Evolutionary conservation across 2,329 filamentous ascomycete species (phyloP).

Genomic region (Colletotrichum karsti): DNA sequence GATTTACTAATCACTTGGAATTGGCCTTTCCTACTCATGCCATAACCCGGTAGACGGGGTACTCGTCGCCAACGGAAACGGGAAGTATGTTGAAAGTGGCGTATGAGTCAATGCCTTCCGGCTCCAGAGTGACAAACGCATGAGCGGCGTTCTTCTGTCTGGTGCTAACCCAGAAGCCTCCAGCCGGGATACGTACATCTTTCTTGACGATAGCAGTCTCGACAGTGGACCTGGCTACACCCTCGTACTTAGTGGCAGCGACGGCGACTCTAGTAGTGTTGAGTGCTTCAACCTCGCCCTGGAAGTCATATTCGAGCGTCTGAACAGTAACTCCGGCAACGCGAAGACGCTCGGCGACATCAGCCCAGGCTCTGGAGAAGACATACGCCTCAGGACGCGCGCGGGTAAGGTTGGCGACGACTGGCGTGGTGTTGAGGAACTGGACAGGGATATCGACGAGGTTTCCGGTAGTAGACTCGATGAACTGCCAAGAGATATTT

Average conservation of each 20-base stretch:
- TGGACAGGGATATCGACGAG: conserved; percentile 36
- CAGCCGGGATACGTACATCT: conserved; percentile 35
- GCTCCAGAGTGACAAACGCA: conserved; percentile 39
- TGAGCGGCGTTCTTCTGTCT: conserved; percentile 41
- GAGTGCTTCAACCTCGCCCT: conserved; percentile 37
- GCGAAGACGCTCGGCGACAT: conserved; percentile 36
- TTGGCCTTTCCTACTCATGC: neutral
- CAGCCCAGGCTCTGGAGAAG: conserved; percentile 38
- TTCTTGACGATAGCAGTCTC: conserved; percentile 29
- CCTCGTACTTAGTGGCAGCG: conserved; percentile 36
- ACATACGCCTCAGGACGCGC: conserved; percentile 39
- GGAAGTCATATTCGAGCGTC: conserved; percentile 32
- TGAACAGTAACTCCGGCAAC: conserved; percentile 36
- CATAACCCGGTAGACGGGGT: conserved; percentile 37
- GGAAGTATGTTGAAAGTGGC: conserved; percentile 40
- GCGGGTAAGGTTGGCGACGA: conserved; percentile 37
- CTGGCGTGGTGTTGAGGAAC: conserved; percentile 39
- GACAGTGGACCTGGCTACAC: conserved; percentile 33
- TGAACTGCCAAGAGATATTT: conserved; percentile 34
- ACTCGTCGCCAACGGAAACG: conserved; percentile 38
- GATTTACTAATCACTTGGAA: too few relatives aligned
- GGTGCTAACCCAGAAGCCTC: conserved; percentile 41
- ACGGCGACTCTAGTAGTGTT: conserved; percentile 34
- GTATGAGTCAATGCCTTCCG: conserved; percentile 43
- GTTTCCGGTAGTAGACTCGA: conserved; percentile 36